Evolutionary conservation across 306 rosid genomes (phyloP), one percentile per base, ranked within the genome.

Genomic region (Dryas drummondii): DNA sequence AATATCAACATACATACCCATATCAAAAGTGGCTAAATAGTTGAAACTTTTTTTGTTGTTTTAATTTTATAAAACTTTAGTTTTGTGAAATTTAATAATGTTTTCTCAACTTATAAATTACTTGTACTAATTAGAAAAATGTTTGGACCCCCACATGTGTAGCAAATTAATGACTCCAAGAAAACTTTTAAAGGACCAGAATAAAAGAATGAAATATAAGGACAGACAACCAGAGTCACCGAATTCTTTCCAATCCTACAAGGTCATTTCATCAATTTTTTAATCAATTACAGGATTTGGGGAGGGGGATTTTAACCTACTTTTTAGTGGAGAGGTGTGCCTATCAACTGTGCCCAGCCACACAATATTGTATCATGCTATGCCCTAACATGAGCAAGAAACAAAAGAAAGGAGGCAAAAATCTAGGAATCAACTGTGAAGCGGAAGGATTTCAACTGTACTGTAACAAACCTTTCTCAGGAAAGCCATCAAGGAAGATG

Each of bases 401-500:
- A 22, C 19, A 48, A 41, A 44, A 50, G 4, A 16, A 76, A 4
- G 7, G 40, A 57, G 4, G 5, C 19, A 26, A 60, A 41, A 14
- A 65, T 6, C 2, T 66, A 32, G 9, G 63, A 55, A 48, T 9
- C 19, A 68, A 4, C 41, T 17, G 49, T 11, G 2, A 22, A 48
- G 16, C 9, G 15, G 6, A 9, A 32, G 22, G 67, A 52, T 7
- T 15, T 26, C 9, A 27, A 19, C 47, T 26, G 47, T 26, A 79
- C 53, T 65, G 72, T 44, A 8, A 37, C 49, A 68, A 53, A 91
- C 98, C 97, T 93, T 84, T 58, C 73, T 82, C 71, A 86, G 82
- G 82, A 93, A 93, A 70, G 91, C 27, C 97, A 93, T 91, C 77
- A 93, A 86, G 70, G 98, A 91, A 40, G 98, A 89, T 52, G 97